Percentiles rank a stretch among this genome's conserved stretches.
phyloP scores from a whole-genome alignment of 2,329 filamentous ascomycete genomes.

The Ophiostoma himal-ulmi region DNA sequence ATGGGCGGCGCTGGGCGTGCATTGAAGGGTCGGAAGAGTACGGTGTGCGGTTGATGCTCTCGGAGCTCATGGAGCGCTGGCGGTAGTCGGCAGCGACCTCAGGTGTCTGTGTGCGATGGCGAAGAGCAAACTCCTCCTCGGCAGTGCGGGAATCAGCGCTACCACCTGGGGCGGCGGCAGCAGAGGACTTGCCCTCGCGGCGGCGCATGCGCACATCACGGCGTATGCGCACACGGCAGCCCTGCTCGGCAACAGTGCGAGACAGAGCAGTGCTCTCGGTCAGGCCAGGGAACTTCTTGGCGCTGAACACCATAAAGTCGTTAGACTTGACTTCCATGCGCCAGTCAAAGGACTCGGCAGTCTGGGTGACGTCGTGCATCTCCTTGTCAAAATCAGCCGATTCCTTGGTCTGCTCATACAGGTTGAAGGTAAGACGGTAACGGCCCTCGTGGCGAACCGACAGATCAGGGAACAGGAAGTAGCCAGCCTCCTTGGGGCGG shows the following conservation, averaged over 20 bases:
- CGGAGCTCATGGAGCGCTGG: slow-evolving; percentile 33
- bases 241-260: slow-evolving; percentile 89
- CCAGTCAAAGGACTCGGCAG: slow-evolving; percentile 63
- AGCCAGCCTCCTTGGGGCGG: slow-evolving; percentile 71
- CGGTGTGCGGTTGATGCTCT: slow-evolving; percentile 32
- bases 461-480: slow-evolving; percentile 96
- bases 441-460: slow-evolving; percentile 93
- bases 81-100: slow-evolving; percentile 31
- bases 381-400: slow-evolving; percentile 66
- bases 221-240: slow-evolving; percentile 90
- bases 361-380: slow-evolving; percentile 33
- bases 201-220: slow-evolving; percentile 56
- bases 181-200: slow-evolving; percentile 45
- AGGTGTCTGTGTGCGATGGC: slow-evolving; percentile 33
- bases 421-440: slow-evolving; percentile 83
- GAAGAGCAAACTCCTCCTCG: slow-evolving; percentile 31
- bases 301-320: slow-evolving; percentile 85
- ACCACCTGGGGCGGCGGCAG: not conserved
- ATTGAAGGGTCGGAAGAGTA: slow-evolving; percentile 29
- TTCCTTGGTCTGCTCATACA: slow-evolving; percentile 92
- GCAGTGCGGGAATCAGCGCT: slow-evolving; percentile 22
- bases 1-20: slow-evolving; percentile 32
- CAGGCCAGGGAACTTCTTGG: slow-evolving; percentile 96
- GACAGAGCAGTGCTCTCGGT: slow-evolving; percentile 84
- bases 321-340: slow-evolving; percentile 83